Percentiles rank a stretch among this genome's conserved stretches.
Evolutionary conservation across 2,329 filamentous ascomycete species (phyloP).

Genomic region (Teratosphaeriaceae sp.): DNA sequence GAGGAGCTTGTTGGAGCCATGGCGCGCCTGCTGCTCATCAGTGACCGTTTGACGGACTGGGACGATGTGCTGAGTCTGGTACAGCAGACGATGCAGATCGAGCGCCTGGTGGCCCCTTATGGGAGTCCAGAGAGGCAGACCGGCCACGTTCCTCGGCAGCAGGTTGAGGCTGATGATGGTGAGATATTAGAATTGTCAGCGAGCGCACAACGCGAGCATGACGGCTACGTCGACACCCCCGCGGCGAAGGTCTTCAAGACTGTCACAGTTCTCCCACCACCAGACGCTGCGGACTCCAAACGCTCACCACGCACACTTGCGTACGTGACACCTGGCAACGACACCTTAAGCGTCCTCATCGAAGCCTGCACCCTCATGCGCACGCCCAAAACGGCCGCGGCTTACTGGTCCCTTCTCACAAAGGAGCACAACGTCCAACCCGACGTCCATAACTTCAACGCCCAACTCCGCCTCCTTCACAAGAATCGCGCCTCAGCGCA

Average conservation of each 20-base stretch:
- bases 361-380: conserved; percentile 55
- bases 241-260: conserved; percentile 24
- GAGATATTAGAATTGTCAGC: not conserved
- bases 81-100: conserved; percentile 75
- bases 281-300: conserved; percentile 7
- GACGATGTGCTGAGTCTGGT: conserved; percentile 68
- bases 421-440: conserved; percentile 55
- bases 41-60: conserved; percentile 54
- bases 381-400: conserved; percentile 54
- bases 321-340: conserved; percentile 45
- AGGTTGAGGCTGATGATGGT: conserved; percentile 10
- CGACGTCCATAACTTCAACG: conserved; percentile 63
- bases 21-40: conserved; percentile 67
- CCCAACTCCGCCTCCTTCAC: conserved; percentile 61
- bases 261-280: conserved; percentile 13
- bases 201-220: conserved; percentile 11
- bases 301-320: conserved; percentile 15
- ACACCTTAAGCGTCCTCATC: conserved; percentile 62
- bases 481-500: conserved; percentile 58
- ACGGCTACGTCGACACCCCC: conserved; percentile 20
- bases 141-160: conserved; percentile 25
- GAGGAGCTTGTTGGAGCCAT: conserved; percentile 74
- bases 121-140: conserved; percentile 21
- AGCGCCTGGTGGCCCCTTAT: conserved; percentile 44
- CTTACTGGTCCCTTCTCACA: conserved; percentile 74